phyloP scores from a whole-genome alignment of 805 yeast genomes.

The Candida ovalis region DNA sequence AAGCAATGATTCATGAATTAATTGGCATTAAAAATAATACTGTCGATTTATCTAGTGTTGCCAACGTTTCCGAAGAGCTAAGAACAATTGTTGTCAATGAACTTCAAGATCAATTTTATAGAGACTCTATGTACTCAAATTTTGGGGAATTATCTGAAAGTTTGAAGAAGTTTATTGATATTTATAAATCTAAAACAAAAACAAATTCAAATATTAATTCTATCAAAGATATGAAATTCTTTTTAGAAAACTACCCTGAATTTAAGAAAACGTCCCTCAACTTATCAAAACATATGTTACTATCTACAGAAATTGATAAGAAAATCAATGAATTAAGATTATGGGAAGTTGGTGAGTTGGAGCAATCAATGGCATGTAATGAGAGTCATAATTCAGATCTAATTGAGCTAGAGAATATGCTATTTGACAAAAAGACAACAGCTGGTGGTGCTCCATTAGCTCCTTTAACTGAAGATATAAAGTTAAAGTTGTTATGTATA shows the following conservation, averaged over 20 bases:
- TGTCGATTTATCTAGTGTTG: slow-evolving; percentile 57
- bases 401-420: slow-evolving; percentile 49
- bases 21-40: slow-evolving; percentile 79
- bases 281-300: slow-evolving; percentile 86
- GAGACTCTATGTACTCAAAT: slow-evolving; percentile 79
- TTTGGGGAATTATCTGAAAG: slow-evolving; percentile 93
- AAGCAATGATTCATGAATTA: slow-evolving; percentile 94
- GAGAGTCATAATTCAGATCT: slow-evolving; percentile 53
- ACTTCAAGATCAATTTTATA: slow-evolving; percentile 72
- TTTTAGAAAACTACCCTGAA: slow-evolving; percentile 92
- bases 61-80: slow-evolving; percentile 55
- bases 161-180: slow-evolving; percentile 78
- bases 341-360: slow-evolving; percentile 86
- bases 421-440: slow-evolving; percentile 33
- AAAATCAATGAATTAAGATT: slow-evolving; percentile 59
- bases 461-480: slow-evolving; percentile 49
- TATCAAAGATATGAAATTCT: slow-evolving; percentile 84
- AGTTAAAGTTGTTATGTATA: slow-evolving; percentile 67
- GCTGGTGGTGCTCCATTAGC: slow-evolving; percentile 20
- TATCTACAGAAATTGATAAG: slow-evolving; percentile 82
- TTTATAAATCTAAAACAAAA: slow-evolving; percentile 77
- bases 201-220: slow-evolving; percentile 68
- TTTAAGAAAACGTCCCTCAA: slow-evolving; percentile 83
- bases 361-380: slow-evolving; percentile 75
- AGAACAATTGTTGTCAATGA: slow-evolving; percentile 61